These are phyloP conservation scores for Nakazawaea ernobii DNA, from an alignment of 805 yeast genomes.

Conservation along the genomic window DNA sequence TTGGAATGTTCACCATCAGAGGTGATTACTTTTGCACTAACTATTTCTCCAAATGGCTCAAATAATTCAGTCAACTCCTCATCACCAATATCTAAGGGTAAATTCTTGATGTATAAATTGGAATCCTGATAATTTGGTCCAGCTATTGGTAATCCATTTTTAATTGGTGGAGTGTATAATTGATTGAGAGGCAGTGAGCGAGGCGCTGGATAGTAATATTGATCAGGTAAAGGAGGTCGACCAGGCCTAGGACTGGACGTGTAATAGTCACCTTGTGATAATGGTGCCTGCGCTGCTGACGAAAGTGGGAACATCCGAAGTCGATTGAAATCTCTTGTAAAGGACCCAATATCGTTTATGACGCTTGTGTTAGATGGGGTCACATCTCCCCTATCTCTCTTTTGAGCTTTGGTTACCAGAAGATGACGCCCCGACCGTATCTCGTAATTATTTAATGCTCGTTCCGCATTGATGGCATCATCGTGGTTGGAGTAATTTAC, in stretches of 20 bases:
- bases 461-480: conserved; percentile 43
- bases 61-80: conserved; percentile 41
- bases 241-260: background rate
- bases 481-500: conserved; percentile 43
- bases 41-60: conserved; percentile 41
- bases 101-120: conserved; percentile 64
- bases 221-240: background rate
- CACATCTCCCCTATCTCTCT: conserved; percentile 27
- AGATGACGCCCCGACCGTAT: conserved; percentile 24
- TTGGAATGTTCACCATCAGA: conserved; percentile 46
- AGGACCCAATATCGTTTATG: conserved; percentile 1
- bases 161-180: conserved; percentile 8
- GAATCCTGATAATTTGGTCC: conserved; percentile 58
- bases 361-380: background rate
- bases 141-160: conserved; percentile 28
- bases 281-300: background rate
- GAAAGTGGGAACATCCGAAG: background rate
- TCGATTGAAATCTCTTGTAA: conserved; percentile 7
- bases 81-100: conserved; percentile 53
- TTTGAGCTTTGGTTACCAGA: conserved; percentile 40
- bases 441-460: conserved; percentile 38
- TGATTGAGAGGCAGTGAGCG: conserved; percentile 7
- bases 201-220: background rate
- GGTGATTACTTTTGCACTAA: conserved; percentile 52
- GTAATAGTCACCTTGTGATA: background rate